A percentile compares a stretch with the other conserved stretches of the same genome.
Conservation (phyloP, 345 rosid genomes). For the Stellera chamaejasme region DNA sequence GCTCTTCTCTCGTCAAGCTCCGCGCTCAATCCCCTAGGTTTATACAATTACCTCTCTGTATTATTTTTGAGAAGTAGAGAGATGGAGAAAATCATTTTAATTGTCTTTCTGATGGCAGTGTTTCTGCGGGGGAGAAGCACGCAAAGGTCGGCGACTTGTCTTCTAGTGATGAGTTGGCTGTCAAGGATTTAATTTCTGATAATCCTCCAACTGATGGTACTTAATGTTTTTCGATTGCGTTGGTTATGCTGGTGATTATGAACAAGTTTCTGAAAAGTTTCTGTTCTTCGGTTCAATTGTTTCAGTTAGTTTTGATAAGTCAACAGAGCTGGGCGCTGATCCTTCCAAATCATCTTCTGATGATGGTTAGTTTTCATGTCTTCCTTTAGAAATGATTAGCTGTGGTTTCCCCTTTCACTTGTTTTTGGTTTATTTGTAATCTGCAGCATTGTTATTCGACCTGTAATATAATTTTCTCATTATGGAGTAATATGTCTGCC, state of each 20-base stretch:
- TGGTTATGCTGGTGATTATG: neutral
- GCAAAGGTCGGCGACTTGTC: neutral
- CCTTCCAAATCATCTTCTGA: conserved; percentile 39
- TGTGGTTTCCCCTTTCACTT: neutral
- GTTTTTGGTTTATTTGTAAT: neutral
- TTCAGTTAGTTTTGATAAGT: conserved; percentile 27
- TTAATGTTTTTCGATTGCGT: neutral
- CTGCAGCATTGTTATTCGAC: too few relatives aligned
- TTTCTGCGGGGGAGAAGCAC: too few relatives aligned
- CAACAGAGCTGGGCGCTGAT: conserved; percentile 13
- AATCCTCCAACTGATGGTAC: conserved; percentile 26
- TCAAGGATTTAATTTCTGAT: conserved; percentile 12
- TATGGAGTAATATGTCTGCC: too few relatives aligned
- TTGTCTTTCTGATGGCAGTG: neutral
- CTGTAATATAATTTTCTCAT: too few relatives aligned
- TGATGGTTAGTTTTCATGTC: conserved; percentile 39
- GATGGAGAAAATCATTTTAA: neutral
- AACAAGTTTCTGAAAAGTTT: neutral
- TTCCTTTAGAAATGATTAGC: neutral
- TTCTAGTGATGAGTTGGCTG: conserved; percentile 5
- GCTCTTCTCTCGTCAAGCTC: conserved; percentile 46
- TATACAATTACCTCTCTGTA: conserved; percentile 1
- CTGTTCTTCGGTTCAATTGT: neutral
- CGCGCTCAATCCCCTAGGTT: conserved; percentile 36
- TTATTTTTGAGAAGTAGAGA: conserved; percentile 3